These are phyloP conservation scores for Quercus parvula DNA, from an alignment of 306 rosid species.

Conservation along the genomic window DNA sequence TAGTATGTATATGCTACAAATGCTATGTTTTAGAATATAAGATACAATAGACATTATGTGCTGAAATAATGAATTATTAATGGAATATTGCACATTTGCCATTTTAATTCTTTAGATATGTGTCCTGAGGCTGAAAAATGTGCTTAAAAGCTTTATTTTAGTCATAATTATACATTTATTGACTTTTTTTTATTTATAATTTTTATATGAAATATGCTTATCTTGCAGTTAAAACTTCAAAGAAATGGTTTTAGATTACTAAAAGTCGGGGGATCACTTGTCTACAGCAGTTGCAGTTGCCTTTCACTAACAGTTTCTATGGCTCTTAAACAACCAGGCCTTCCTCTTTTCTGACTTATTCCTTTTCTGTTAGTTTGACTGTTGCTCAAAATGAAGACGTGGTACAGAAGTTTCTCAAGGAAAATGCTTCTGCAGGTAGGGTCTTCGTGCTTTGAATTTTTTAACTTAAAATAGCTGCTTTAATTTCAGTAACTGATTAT, in stretches of 20 bases:
- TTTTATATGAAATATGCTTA: not conserved
- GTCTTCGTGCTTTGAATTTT: constrained; percentile 13
- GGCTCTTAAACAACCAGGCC: not conserved
- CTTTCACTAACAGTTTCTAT: constrained; percentile 2
- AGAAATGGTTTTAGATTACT: constrained; percentile 79
- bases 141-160: not conserved
- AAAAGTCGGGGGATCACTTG: constrained; percentile 72
- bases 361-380: constrained; percentile 56
- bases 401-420: constrained; percentile 76
- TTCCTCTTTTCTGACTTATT: constrained; percentile 9
- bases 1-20: too few species aligned
- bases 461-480: not conserved
- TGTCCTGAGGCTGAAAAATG: not conserved
- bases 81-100: not conserved
- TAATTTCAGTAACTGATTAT: not conserved
- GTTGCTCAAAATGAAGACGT: constrained; percentile 85
- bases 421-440: constrained; percentile 65
- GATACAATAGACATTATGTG: too few species aligned
- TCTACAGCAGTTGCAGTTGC: constrained; percentile 98
- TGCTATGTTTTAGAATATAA: too few species aligned
- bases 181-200: not conserved
- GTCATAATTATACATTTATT: not conserved
- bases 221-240: constrained; percentile 71
- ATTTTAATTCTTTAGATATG: not conserved
- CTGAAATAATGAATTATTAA: too few species aligned